Base-by-base conservation (phyloP, 2,329 filamentous ascomycete species). In the Neofusicoccum sp. region DNA sequence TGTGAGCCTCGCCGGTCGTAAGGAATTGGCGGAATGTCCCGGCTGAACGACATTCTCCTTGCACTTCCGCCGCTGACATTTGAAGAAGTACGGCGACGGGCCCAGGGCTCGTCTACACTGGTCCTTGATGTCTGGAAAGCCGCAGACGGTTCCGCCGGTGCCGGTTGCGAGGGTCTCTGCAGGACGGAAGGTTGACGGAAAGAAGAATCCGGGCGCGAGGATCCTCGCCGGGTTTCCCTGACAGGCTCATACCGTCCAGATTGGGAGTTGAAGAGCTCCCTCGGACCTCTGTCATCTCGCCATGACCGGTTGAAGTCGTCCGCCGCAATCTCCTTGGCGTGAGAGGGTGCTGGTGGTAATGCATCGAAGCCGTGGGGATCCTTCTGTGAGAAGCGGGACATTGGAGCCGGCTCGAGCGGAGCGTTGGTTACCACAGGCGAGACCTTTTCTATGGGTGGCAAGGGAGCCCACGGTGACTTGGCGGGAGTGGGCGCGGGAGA, bases 221-320 rank as follows among this genome's bases (percentile, higher is more conserved):
- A 86, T 16, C 85, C 86, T 65, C 91, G 86, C 38, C 92, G 87
- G 64, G 78, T 80, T 60, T 96, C 91, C 57, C 84, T 80, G 3
- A 93, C 93, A 14, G 93, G 92, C 71, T 98, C 93, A 67, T 96
- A 96, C 54, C 91, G 88, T 16, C 93, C 93, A 58, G 91, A 96
- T 60, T 96, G 89, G n/a, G 93, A 96, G 72, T 98, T 97, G 78
- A 87, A 98, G 0, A 98, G 80, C 73, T 98, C 93, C 61, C 90
- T 83, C 63, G 85, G 87, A 9, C 83, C 80, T 60, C 84, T 80
- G 4, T 87, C 84, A 63, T 96, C 91, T 68, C 89, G 84, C 88
- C 90, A 96, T 34, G 88, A 86, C 64, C 95, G 85, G 72, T 89
- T 96, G 70, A 97, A 98, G 66, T 96, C 93, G 73, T 98, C 95